Evolutionary conservation across 306 rosid genomes (phyloP), one percentile per base, ranked within the genome.

Genomic region (Ormosia semicastrata): DNA sequence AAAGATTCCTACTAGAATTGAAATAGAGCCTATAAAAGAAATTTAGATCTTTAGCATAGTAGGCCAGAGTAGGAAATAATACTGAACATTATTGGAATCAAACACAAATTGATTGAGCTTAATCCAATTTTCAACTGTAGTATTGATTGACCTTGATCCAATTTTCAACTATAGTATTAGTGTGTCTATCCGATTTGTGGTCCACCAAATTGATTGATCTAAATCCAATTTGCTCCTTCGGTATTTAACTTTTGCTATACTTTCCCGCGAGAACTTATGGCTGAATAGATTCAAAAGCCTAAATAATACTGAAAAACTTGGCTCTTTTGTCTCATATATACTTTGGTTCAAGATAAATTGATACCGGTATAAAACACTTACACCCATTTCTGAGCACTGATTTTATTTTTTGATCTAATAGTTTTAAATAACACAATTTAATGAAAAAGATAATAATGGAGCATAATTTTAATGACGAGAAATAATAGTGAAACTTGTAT

Each of bases 41-140:
- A 75, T 60, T 50, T 67, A 77, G 73, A 81, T 78, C 81, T 75
- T 76, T 76, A 77, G 82, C 65, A 80, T 85, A 76, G 90, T 80
- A 87, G 87, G 88, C 75, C 80, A 85, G 24, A 24, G 24, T 1
- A 24, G 24, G 24, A 24, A 24, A 24, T 24, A 24, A 24, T 24
- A 1, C 24, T 1, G 24, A 24, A 24, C 24, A 24, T 24, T 24
- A 24, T 24, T 24, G 24, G 24, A 24, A 24, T 24, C 24, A 24
- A 24, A 24, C 24, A 24, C 24, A 71, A 64, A 86, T 85, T 76
- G 81, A 24, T 24, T 24, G 24, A 24, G 0, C 24, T 24, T 24
- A 1, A 24, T 24, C 24, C 24, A 73, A 47, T 12, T 49, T 32
- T 8, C 69, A 18, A 76, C 56, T 70, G 37, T 54, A 59, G 52